Base-by-base conservation (phyloP, 164 flowering plant genomes). In the Chimonanthus praecox region DNA sequence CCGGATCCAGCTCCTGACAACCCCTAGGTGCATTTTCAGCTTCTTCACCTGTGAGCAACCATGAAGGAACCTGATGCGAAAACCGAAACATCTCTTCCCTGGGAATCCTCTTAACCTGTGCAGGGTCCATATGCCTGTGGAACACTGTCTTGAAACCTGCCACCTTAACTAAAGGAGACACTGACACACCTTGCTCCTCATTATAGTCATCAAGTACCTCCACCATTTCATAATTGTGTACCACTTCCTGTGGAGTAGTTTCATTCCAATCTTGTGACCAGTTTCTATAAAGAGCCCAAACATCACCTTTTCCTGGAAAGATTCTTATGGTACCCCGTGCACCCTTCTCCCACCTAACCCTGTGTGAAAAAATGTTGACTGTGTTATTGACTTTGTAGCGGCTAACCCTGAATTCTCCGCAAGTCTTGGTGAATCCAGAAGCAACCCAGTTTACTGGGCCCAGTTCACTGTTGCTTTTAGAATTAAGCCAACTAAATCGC, bases 251-350 rank as follows among this genome's bases (percentile, higher is more conserved):
- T 18, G 88, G 77, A 45, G 92, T 88, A 68, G 82, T 78, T 74
- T 88, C 88, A 71, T 88, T 84, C 96, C 96, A 91, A 63, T 87
- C 85, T 45, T 87, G 81, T 6, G 92, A 87, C 96, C 96, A 91
- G 66, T 89, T 82, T 76, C 90, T 81, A 70, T 89, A 91, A 7
- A 89, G 76, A 47, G 96, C 96, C 96, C 96, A 91, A 49, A 87
- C 86, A 49, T 91, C 90, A 7, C 90, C 89, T 72, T 81, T 87
- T 69, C 80, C 83, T 2, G 96, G 96, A 78, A 77, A 80, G 73
- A 91, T 83, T n/a, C 78, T 66, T 67, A 89, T 77, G 13, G 75
- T 83, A n/a, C 96, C 96, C 6, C 81, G 79, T 0, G 68, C 11
- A 5, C 88, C 91, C 77, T 86, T 88, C 72, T 80, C 72, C 88